phyloP scores from a whole-genome alignment of 2,329 filamentous ascomycete species.

The Venturia asperata region DNA sequence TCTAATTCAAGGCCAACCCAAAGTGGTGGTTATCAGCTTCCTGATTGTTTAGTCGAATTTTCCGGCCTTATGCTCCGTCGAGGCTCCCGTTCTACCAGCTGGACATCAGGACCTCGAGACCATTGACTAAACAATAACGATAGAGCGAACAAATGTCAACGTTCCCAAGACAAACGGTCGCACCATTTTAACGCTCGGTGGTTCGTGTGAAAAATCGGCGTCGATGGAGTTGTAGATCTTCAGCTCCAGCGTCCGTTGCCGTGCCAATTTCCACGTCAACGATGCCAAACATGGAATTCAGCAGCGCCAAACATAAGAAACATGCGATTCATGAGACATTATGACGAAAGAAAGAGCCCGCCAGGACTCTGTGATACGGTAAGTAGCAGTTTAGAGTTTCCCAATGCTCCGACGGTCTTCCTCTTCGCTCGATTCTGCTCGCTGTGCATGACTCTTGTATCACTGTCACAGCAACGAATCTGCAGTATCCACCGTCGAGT shows the following conservation, averaged over 20 bases:
- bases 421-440: too few relatives aligned
- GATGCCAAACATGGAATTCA: neutral
- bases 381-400: neutral
- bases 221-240: neutral
- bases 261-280: constrained; percentile 8
- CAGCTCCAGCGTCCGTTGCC: neutral
- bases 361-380: neutral
- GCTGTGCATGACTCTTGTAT: neutral
- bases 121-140: too few relatives aligned
- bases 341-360: neutral
- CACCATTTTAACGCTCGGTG: too few relatives aligned
- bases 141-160: too few relatives aligned
- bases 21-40: too few relatives aligned
- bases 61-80: too few relatives aligned
- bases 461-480: neutral
- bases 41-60: too few relatives aligned
- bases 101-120: too few relatives aligned
- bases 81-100: too few relatives aligned
- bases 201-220: neutral
- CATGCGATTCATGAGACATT: neutral
- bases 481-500: neutral
- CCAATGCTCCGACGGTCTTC: neutral
- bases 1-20: too few relatives aligned
- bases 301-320: neutral
- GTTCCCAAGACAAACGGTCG: too few relatives aligned